Conservation (phyloP, 1,284 basidiomycete species). For the Porodaedalea pini region DNA sequence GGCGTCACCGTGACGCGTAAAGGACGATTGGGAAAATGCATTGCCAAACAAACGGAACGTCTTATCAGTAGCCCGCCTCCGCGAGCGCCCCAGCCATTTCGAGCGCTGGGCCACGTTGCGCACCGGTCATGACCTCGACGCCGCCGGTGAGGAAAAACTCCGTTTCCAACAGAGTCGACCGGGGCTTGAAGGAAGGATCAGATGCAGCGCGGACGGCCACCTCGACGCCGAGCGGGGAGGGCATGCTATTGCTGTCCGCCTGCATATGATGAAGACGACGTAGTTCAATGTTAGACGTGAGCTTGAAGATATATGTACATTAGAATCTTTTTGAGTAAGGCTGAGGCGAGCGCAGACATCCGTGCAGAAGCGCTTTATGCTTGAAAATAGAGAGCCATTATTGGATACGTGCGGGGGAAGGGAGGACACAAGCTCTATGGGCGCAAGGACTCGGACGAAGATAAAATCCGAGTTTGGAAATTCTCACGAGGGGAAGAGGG, state of each 20-base stretch:
- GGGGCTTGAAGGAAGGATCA: conserved; percentile 33
- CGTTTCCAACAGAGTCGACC: conserved; percentile 51
- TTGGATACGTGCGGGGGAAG: no score
- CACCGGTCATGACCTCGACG: conserved; percentile 75
- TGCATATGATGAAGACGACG: background rate
- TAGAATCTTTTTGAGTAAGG: no score
- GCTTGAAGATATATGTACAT: background rate
- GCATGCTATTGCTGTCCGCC: background rate
- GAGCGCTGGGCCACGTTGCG: conserved; percentile 76
- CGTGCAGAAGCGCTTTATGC: no score
- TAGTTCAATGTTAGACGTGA: no score
- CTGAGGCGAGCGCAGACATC: background rate
- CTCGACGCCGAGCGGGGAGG: conserved; percentile 51
- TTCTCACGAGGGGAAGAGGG: no score
- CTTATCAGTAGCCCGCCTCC: conserved; percentile 69
- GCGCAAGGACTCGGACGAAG: no score
- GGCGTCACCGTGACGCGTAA: no score
- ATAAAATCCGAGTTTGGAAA: no score
- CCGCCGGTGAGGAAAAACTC: conserved; percentile 76
- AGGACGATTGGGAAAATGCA: no score
- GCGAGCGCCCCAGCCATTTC: conserved; percentile 76
- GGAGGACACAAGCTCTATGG: no score
- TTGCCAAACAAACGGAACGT: no score
- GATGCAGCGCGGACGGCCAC: conserved; percentile 48
- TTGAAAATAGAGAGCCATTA: no score